A percentile compares a stretch with the other conserved stretches of the same genome.
Conservation (phyloP, 352 stramenopile genomes). For the Phytophthora pluvialis region DNA sequence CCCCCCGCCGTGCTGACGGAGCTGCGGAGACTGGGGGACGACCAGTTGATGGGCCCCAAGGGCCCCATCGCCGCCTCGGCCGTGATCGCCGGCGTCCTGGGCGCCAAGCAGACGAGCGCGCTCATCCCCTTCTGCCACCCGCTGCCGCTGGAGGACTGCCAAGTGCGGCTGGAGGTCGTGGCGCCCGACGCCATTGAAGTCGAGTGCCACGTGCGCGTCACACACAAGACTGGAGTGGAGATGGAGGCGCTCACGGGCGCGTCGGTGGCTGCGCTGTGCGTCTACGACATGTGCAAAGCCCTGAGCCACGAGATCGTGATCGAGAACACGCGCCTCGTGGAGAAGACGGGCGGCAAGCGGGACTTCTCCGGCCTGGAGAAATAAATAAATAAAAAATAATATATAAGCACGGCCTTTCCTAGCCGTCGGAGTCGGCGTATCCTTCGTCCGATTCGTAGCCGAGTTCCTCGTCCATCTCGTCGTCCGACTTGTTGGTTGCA, state of each 20-base stretch:
- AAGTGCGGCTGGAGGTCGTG: slow-evolving; percentile 83
- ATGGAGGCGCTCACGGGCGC: slow-evolving; percentile 96
- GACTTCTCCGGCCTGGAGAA: slow-evolving; percentile 46
- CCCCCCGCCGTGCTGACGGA: slow-evolving; percentile 80
- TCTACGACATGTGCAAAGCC: slow-evolving; percentile 99
- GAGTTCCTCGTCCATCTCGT: slow-evolving; percentile 42
- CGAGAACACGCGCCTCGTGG: slow-evolving; percentile 86
- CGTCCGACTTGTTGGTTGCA: slow-evolving; percentile 22
- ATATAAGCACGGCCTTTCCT: background rate
- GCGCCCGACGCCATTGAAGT: slow-evolving; percentile 72
- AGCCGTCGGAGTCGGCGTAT: slow-evolving; percentile 66
- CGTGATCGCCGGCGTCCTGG: slow-evolving; percentile 93
- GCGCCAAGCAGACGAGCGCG: slow-evolving; percentile 92
- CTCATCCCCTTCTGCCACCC: slow-evolving; percentile 96
- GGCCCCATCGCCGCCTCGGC: slow-evolving; percentile 93
- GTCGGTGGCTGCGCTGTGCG: slow-evolving; percentile 93
- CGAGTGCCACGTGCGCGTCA: slow-evolving; percentile 90
- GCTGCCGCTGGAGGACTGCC: slow-evolving; percentile 90
- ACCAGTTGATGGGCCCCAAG: slow-evolving; percentile 76
- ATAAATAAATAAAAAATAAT: slow-evolving; percentile 13
- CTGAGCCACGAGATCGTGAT: slow-evolving; percentile 96
- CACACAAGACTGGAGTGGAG: slow-evolving; percentile 95
- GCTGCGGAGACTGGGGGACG: slow-evolving; percentile 46
- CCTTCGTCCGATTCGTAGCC: slow-evolving; percentile 54
- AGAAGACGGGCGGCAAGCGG: slow-evolving; percentile 93